These are phyloP conservation scores for Tulasnella sp. DNA, from an alignment of 768 basidiomycete species.

Conservation along the genomic window DNA sequence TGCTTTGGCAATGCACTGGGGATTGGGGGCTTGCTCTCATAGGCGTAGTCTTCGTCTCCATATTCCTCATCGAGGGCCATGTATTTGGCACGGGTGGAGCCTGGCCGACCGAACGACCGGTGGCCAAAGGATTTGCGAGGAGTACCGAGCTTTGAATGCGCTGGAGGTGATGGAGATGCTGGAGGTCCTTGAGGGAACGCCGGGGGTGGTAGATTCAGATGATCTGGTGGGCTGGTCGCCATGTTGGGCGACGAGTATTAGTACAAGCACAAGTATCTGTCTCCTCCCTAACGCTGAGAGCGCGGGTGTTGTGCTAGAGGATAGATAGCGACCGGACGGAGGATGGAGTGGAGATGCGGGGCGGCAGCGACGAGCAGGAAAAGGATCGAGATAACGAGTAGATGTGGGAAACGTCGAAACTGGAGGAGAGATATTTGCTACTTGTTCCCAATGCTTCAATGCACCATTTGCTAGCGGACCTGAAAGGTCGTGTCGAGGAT, in stretches of 20 bases:
- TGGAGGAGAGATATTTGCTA: slow-evolving; percentile 8
- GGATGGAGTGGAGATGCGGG: slow-evolving; percentile 12
- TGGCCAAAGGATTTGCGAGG: slow-evolving; percentile 32
- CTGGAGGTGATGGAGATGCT: slow-evolving; percentile 5
- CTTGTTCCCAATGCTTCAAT: background rate
- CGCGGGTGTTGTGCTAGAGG: slow-evolving; percentile 11
- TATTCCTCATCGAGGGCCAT: slow-evolving; percentile 8
- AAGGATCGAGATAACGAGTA: slow-evolving; percentile 1
- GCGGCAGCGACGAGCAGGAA: background rate
- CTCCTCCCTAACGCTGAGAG: background rate
- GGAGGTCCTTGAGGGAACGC: slow-evolving; percentile 31
- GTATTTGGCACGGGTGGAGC: slow-evolving; percentile 12
- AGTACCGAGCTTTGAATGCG: slow-evolving; percentile 10
- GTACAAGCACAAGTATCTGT: background rate
- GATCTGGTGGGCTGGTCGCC: slow-evolving; percentile 19
- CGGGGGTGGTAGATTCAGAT: slow-evolving; percentile 27
- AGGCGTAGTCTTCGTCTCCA: slow-evolving; percentile 33
- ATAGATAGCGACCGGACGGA: background rate
- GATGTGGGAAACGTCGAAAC: slow-evolving; percentile 6
- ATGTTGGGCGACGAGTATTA: slow-evolving; percentile 14
- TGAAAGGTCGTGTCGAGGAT: slow-evolving; percentile 8
- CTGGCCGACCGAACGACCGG: slow-evolving; percentile 3
- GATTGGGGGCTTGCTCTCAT: slow-evolving; percentile 51
- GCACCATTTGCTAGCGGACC: background rate
- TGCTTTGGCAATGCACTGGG: slow-evolving; percentile 62